Evolutionary conservation across 371 early-diverging fungal species (phyloP).

Genomic region (Apophysomyces trapeziformis): DNA sequence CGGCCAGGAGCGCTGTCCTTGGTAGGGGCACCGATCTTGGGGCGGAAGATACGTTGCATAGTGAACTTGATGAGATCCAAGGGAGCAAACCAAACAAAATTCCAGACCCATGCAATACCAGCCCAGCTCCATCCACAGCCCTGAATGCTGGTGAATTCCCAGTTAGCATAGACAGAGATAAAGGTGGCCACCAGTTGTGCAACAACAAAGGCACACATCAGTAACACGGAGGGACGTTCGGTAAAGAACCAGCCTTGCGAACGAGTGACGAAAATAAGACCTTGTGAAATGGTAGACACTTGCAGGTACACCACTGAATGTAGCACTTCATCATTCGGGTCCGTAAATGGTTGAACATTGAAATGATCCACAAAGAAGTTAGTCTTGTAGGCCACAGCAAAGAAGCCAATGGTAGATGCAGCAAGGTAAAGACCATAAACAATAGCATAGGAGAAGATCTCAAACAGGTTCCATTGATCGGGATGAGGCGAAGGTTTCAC

Average conservation of each 20-base stretch:
- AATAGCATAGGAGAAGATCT: constrained; percentile 62
- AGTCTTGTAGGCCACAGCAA: constrained; percentile 47
- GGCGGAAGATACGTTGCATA: constrained; percentile 52
- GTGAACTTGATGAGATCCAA: constrained; percentile 68
- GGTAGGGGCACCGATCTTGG: constrained; percentile 30
- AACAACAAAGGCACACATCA: constrained; percentile 54
- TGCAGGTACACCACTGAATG: constrained; percentile 62
- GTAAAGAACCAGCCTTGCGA: constrained; percentile 57
- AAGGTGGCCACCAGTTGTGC: constrained; percentile 61
- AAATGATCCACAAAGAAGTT: constrained; percentile 53
- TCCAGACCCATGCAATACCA: constrained; percentile 56
- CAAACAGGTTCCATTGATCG: constrained; percentile 63
- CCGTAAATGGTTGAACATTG: constrained; percentile 33
- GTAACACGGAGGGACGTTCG: constrained; percentile 54
- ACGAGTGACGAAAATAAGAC: constrained; percentile 59
- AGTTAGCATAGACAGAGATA: constrained; percentile 61
- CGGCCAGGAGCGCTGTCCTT: constrained; percentile 24
- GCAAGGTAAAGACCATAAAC: constrained; percentile 63
- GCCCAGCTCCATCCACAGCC: constrained; percentile 62
- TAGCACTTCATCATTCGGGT: constrained; percentile 43
- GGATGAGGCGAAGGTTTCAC: constrained; percentile 63
- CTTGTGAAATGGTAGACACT: constrained; percentile 60
- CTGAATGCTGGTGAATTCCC: constrained; percentile 57
- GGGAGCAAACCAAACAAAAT: constrained; percentile 69
- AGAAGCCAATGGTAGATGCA: constrained; percentile 62